Evolutionary conservation across 768 basidiomycete genomes (phyloP).

Genomic region (Trametes cinnabarina): DNA sequence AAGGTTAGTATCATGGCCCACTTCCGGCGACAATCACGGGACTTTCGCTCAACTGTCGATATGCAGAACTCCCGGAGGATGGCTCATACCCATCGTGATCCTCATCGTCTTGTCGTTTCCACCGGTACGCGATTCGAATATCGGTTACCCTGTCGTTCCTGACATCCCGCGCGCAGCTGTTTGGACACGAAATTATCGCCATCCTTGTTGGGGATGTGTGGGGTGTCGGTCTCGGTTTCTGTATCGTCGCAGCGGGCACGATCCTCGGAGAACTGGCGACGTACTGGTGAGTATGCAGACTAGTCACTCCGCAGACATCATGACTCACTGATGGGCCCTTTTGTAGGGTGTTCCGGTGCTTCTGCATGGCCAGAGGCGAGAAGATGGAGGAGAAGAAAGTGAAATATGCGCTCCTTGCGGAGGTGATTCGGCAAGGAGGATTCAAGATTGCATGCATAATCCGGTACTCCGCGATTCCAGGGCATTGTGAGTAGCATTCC

Average conservation of each 20-base stretch:
- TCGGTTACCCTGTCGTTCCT: not conserved
- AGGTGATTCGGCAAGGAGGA: conserved; percentile 80
- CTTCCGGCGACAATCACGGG: no score
- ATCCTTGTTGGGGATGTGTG: conserved; percentile 86
- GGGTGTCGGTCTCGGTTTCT: conserved; percentile 86
- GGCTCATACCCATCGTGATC: conserved; percentile 43
- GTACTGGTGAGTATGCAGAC: conserved; percentile 45
- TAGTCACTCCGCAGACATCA: not conserved
- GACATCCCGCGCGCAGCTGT: conserved; percentile 46
- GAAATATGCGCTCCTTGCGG: conserved; percentile 45
- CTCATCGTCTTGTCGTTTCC: conserved; percentile 41
- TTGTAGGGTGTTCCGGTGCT: conserved; percentile 76
- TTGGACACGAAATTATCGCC: conserved; percentile 90
- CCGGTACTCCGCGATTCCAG: conserved; percentile 78
- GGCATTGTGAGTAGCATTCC: conserved; percentile 59
- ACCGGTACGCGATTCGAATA: conserved; percentile 24
- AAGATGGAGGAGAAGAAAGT: conserved; percentile 50
- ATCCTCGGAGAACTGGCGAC: conserved; percentile 83
- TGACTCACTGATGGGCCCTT: no score
- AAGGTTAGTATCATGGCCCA: conserved; percentile 46
- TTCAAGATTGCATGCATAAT: conserved; percentile 77
- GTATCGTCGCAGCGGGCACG: conserved; percentile 77
- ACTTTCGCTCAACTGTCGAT: not conserved
- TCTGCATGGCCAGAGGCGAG: conserved; percentile 70
- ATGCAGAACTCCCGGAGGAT: conserved; percentile 30